Conservation (phyloP, 2,329 filamentous ascomycete genomes). For the Beauveria rudraprayagi region DNA sequence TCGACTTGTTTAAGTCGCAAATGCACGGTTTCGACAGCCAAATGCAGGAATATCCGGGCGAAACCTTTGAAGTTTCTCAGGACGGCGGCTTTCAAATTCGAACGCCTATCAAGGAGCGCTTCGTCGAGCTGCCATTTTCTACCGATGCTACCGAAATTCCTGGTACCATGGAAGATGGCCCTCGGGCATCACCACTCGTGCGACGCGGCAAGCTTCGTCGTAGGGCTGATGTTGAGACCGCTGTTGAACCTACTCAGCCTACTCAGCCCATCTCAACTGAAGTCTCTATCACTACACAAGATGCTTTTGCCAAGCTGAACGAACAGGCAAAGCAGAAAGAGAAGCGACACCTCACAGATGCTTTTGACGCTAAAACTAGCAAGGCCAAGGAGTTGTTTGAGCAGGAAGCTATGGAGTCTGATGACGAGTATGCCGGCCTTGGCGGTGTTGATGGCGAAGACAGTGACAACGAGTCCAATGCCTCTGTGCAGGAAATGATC, state of each 20-base stretch:
- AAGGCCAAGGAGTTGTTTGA: conserved; percentile 81
- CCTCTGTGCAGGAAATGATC: conserved; percentile 78
- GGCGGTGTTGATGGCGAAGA: conserved; percentile 87
- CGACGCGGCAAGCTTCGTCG: conserved; percentile 49
- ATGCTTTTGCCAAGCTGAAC: conserved; percentile 63
- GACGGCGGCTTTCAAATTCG: conserved; percentile 69
- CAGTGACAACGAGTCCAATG: conserved; percentile 62
- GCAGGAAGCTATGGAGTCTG: conserved; percentile 93
- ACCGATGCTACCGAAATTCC: conserved; percentile 62
- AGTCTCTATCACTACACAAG: background rate
- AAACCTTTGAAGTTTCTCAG: conserved; percentile 67
- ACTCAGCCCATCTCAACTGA: background rate
- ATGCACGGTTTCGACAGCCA: conserved; percentile 50
- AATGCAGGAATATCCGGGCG: conserved; percentile 39
- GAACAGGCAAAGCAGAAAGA: conserved; percentile 51
- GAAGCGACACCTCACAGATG: conserved; percentile 41
- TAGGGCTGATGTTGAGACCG: conserved; percentile 26
- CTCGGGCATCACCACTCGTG: conserved; percentile 58
- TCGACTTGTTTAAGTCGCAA: conserved; percentile 55
- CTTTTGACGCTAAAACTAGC: conserved; percentile 79
- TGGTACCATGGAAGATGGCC: conserved; percentile 25
- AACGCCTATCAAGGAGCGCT: conserved; percentile 62
- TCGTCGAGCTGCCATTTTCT: conserved; percentile 55
- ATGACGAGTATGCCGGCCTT: conserved; percentile 93
- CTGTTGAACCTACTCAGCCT: conserved; percentile 13